Evolutionary conservation across 345 rosid genomes (phyloP).

Genomic region (Rhodamnia rubescens): DNA sequence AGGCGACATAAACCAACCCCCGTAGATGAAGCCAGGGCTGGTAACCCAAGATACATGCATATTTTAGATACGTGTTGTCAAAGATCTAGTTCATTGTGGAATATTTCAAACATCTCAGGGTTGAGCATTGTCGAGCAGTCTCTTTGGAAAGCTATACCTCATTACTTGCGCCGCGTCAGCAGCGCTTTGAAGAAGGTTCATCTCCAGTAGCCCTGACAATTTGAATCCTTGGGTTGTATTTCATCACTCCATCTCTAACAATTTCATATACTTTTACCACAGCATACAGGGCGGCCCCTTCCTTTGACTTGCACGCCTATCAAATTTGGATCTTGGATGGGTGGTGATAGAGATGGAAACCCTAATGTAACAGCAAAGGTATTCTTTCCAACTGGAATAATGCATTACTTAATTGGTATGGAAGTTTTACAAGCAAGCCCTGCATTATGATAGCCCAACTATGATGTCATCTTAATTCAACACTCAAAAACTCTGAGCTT

Average conservation of each 20-base stretch:
- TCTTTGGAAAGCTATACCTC: conserved; percentile 92
- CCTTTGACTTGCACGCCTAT: conserved; percentile 89
- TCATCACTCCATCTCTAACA: not conserved
- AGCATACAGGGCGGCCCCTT: conserved; percentile 81
- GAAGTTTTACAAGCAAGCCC: not conserved
- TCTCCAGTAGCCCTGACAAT: not conserved
- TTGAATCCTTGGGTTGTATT: not conserved
- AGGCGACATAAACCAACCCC: conserved; percentile 93
- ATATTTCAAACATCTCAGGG: conserved; percentile 24
- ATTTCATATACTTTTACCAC: not conserved
- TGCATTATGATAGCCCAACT: not conserved
- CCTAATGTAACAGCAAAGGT: conserved; percentile 93
- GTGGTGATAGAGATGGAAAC: conserved; percentile 98
- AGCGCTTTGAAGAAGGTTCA: conserved; percentile 74
- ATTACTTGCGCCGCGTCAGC: conserved; percentile 88
- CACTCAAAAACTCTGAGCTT: not conserved
- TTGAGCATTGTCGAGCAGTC: conserved; percentile 96
- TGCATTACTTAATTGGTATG: not conserved
- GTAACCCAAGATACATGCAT: conserved; percentile 20
- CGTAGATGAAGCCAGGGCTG: conserved; percentile 92
- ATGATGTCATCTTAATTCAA: not conserved
- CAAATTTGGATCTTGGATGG: conserved; percentile 96
- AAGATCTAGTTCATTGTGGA: not conserved
- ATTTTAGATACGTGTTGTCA: not conserved
- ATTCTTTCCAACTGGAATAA: conserved; percentile 1